phyloP scores from a whole-genome alignment of 2,329 filamentous ascomycete species.

The Scopulariopsis brevicaulis region DNA sequence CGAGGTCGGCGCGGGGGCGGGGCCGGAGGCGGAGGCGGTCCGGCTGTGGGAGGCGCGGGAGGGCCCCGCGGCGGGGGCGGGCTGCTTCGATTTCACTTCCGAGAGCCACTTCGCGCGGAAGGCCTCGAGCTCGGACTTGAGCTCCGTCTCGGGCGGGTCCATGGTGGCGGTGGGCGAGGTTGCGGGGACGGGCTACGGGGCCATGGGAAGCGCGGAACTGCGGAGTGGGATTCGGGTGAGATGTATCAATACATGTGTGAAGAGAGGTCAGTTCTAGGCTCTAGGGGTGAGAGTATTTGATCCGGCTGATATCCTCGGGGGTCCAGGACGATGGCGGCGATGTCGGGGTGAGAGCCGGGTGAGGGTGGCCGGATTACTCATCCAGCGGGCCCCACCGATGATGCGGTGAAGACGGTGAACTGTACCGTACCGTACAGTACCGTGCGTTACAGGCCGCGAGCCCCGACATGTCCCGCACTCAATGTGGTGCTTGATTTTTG shows the following conservation, averaged over 20 bases:
- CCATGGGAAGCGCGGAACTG: background rate
- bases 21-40: background rate
- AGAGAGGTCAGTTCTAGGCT: background rate
- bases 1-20: background rate
- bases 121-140: slow-evolving; percentile 65
- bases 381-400: background rate
- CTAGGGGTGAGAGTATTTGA: too few relatives aligned
- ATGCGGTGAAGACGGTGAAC: background rate
- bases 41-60: background rate
- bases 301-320: too few relatives aligned
- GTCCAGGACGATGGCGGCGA: background rate
- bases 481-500: too few relatives aligned
- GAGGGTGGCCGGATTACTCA: background rate
- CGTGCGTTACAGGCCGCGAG: too few relatives aligned
- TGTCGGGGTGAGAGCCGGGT: background rate
- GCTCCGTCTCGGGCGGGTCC: slow-evolving; percentile 16
- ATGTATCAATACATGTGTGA: background rate
- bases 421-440: too few relatives aligned
- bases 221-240: background rate
- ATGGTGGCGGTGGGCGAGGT: background rate
- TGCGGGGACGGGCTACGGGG: background rate
- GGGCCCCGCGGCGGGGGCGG: slow-evolving; percentile 6
- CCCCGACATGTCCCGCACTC: too few relatives aligned
- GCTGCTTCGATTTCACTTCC: slow-evolving; percentile 48
- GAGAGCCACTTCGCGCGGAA: slow-evolving; percentile 82